A percentile compares a stretch with the other conserved stretches of the same genome.
Evolutionary conservation across 257 asterid genomes (phyloP).

Genomic region (Primulina eburnea): DNA sequence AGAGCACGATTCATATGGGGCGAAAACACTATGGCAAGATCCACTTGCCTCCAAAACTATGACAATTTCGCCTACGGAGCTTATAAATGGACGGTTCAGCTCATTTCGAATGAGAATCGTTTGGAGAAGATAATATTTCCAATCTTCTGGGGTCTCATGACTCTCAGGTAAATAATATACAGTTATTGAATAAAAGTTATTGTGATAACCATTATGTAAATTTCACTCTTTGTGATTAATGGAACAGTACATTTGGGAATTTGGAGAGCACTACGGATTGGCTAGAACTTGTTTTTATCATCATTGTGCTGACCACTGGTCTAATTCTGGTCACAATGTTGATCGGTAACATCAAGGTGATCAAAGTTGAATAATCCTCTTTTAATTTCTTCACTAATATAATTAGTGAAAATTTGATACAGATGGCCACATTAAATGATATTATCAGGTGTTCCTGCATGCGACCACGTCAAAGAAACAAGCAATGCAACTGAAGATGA

Average conservation of each 20-base stretch:
- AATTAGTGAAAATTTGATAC: background rate
- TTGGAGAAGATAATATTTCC: slow-evolving; percentile 87
- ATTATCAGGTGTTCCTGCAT: slow-evolving; percentile 73
- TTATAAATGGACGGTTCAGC: slow-evolving; percentile 96
- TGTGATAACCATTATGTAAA: background rate
- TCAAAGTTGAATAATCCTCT: background rate
- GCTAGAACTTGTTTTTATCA: slow-evolving; percentile 83
- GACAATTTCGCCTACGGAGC: slow-evolving; percentile 73
- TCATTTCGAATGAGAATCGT: slow-evolving; percentile 67
- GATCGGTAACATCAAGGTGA: slow-evolving; percentile 96
- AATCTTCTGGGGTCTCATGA: slow-evolving; percentile 98
- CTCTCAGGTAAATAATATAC: slow-evolving; percentile 57
- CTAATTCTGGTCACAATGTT: slow-evolving; percentile 90
- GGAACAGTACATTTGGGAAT: slow-evolving; percentile 82
- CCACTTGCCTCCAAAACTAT: slow-evolving; percentile 51
- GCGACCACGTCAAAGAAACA: slow-evolving; percentile 98
- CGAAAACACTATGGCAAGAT: slow-evolving; percentile 47
- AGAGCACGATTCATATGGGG: slow-evolving; percentile 56
- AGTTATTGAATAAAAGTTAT: too few relatives aligned
- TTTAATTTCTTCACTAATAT: too few relatives aligned
- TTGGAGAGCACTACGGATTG: slow-evolving; percentile 98
- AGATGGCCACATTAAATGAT: background rate
- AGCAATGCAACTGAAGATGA: slow-evolving; percentile 93
- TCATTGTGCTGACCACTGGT: slow-evolving; percentile 84
- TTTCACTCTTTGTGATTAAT: slow-evolving; percentile 2